Percentiles rank a stretch among this genome's conserved stretches.
phyloP scores from a whole-genome alignment of 2,329 filamentous ascomycete genomes.

The Arthrobotrys conoides region DNA sequence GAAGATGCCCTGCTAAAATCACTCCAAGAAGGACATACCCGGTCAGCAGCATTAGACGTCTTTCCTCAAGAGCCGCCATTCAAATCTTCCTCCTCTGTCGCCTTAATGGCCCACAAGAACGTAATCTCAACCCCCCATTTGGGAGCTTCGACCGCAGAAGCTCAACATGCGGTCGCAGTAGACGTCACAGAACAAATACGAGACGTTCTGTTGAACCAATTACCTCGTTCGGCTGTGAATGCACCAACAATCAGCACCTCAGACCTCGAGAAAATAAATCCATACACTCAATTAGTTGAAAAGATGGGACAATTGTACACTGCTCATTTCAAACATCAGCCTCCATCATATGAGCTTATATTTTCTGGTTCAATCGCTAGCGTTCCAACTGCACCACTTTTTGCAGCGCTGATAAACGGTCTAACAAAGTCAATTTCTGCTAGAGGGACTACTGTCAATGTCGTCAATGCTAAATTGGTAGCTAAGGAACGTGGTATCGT shows the following conservation, averaged over 20 bases:
- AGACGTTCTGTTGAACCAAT: slow-evolving; percentile 78
- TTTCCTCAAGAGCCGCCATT: slow-evolving; percentile 81
- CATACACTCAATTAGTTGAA: slow-evolving; percentile 82
- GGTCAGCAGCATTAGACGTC: slow-evolving; percentile 83
- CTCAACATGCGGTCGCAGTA: slow-evolving; percentile 85
- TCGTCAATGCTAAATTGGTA: slow-evolving; percentile 83
- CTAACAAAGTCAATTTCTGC: slow-evolving; percentile 79
- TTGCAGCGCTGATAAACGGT: slow-evolving; percentile 83
- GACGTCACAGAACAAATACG: slow-evolving; percentile 86
- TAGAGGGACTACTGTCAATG: slow-evolving; percentile 80
- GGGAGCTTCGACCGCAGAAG: slow-evolving; percentile 83
- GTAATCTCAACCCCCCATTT: slow-evolving; percentile 85
- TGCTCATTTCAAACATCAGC: slow-evolving; percentile 75
- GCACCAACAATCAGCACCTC: slow-evolving; percentile 85
- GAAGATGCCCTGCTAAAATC: slow-evolving; percentile 80
- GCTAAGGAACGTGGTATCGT: slow-evolving; percentile 83
- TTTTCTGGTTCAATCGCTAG: slow-evolving; percentile 82
- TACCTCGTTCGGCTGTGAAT: slow-evolving; percentile 83
- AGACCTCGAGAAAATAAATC: slow-evolving; percentile 82
- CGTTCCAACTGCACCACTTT: slow-evolving; percentile 82
- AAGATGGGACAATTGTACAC: slow-evolving; percentile 85
- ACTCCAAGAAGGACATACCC: slow-evolving; percentile 78
- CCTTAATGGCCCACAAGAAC: slow-evolving; percentile 77
- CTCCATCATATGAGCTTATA: slow-evolving; percentile 75
- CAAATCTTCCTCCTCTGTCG: slow-evolving; percentile 73